Conservation (phyloP, 768 basidiomycete species). For the Rhodotorula diobovata region DNA sequence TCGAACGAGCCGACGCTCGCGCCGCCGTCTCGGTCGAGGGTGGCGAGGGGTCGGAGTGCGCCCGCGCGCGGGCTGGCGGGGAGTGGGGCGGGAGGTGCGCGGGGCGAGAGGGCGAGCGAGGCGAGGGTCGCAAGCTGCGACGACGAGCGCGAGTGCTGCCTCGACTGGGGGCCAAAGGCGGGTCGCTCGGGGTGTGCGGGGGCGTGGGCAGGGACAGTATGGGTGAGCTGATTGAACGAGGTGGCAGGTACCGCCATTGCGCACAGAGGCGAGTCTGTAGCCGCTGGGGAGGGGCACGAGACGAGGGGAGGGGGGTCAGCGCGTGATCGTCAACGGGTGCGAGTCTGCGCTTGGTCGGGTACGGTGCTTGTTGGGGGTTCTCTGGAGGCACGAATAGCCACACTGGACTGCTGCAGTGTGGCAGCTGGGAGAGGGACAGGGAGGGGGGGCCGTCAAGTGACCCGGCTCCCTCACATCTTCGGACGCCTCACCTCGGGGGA, state of each 20-base stretch:
- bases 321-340: too few relatives aligned
- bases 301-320: background rate
- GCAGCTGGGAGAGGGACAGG: too few relatives aligned
- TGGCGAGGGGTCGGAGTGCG: background rate
- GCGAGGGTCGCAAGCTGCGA: constrained; percentile 34
- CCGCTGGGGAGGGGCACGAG: too few relatives aligned
- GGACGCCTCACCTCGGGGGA: too few relatives aligned
- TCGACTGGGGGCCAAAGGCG: background rate
- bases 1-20: too few relatives aligned
- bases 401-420: too few relatives aligned
- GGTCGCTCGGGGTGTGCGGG: background rate
- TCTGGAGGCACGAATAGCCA: too few relatives aligned
- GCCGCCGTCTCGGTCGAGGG: background rate
- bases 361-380: too few relatives aligned
- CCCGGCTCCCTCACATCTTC: too few relatives aligned
- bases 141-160: constrained; percentile 33
- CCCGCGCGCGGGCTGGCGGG: background rate
- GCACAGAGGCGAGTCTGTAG: too few relatives aligned
- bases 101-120: constrained; percentile 22
- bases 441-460: too few relatives aligned
- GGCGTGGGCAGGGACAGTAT: background rate
- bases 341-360: too few relatives aligned
- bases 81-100: background rate
- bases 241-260: background rate
- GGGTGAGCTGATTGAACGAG: background rate